These are phyloP conservation scores for Plasmodium gonderi DNA, from an alignment of 169 alveolate species.

Conservation along the genomic window DNA sequence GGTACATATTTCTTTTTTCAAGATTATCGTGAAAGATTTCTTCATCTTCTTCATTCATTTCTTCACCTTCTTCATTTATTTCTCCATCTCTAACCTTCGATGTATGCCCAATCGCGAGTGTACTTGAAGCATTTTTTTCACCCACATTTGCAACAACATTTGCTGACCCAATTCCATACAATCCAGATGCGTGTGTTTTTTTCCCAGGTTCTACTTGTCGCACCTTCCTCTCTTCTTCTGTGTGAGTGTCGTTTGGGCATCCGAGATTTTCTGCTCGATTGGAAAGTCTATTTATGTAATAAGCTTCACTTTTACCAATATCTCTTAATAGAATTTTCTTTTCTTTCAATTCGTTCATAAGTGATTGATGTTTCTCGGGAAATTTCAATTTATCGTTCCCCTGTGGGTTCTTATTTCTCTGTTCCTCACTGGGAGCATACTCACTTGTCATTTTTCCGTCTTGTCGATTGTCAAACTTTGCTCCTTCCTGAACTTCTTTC, in stretches of 20 bases:
- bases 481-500: not conserved
- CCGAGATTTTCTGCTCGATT: not conserved
- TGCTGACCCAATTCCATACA: too few species aligned
- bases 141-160: not conserved
- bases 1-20: constrained; percentile 56
- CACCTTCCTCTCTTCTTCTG: not conserved
- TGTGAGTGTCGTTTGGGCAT: not conserved
- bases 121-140: too few species aligned
- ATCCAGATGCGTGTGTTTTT: too few species aligned
- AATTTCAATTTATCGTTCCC: not conserved
- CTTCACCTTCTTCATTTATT: not conserved
- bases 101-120: too few species aligned
- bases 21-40: constrained; percentile 31
- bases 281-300: constrained; percentile 23
- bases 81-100: too few species aligned
- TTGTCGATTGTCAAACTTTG: not conserved
- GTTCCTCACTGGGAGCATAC: not conserved
- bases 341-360: constrained; percentile 32
- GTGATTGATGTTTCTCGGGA: constrained; percentile 1
- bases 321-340: constrained; percentile 34
- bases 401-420: not conserved
- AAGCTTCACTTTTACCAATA: constrained; percentile 33
- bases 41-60: constrained; percentile 17
- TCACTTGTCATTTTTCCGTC: not conserved
- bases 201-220: too few species aligned